A percentile compares a stretch with the other conserved stretches of the same genome.
These are phyloP conservation scores for Aspergillus terreus DNA, from an alignment of 2,329 filamentous ascomycete species.

Conservation along the genomic window DNA sequence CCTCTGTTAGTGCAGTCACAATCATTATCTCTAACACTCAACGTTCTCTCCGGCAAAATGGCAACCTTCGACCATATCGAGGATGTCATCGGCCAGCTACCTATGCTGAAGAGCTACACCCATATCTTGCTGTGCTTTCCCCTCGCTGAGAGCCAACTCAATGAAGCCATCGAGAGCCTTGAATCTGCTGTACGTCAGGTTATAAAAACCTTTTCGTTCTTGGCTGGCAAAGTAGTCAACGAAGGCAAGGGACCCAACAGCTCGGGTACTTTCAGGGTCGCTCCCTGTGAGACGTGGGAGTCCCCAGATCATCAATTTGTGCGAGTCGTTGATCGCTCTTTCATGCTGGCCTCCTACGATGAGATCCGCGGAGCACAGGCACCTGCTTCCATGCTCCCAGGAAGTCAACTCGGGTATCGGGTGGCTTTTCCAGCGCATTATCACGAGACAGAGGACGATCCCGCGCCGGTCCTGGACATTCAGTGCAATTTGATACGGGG, in stretches of 20 bases:
- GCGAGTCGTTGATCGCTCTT: constrained; percentile 9
- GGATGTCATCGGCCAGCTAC: constrained; percentile 21
- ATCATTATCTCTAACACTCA: no score
- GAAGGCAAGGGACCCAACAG: neutral
- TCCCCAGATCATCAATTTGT: constrained; percentile 4
- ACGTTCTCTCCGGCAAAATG: neutral
- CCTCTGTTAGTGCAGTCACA: no score
- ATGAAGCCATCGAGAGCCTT: constrained; percentile 3
- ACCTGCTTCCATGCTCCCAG: constrained; percentile 30
- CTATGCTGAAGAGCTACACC: constrained; percentile 19
- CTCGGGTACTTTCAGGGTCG: constrained; percentile 14
- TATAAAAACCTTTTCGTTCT: constrained; percentile 12
- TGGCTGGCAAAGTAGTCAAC: constrained; percentile 14
- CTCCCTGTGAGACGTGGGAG: neutral
- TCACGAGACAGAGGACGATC: constrained; percentile 9
- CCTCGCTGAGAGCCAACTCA: constrained; percentile 3
- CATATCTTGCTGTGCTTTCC: constrained; percentile 19
- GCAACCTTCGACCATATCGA: constrained; percentile 9
- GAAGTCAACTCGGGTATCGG: constrained; percentile 22
- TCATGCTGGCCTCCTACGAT: neutral
- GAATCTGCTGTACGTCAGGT: constrained; percentile 9
- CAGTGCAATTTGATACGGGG: constrained; percentile 22
- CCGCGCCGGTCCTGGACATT: constrained; percentile 20
- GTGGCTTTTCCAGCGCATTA: constrained; percentile 26
- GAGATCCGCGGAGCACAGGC: constrained; percentile 10